Evolutionary conservation across 306 rosid species (phyloP).

Genomic region (Fragaria nilgerrensis): DNA sequence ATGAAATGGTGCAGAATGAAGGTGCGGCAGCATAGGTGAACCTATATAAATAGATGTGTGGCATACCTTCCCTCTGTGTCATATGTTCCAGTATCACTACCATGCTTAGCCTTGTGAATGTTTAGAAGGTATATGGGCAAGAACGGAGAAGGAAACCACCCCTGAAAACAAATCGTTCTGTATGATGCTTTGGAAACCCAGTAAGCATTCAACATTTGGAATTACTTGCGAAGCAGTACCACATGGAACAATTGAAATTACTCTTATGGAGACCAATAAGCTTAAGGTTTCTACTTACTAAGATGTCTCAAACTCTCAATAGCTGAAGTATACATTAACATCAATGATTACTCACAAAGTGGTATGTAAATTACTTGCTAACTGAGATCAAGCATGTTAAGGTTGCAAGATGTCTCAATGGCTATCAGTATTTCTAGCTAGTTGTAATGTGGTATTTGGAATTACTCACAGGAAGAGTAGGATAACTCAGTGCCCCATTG

Average conservation of each 20-base stretch:
- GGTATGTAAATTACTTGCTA: not conserved
- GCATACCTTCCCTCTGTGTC: conserved; percentile 87
- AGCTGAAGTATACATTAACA: not conserved
- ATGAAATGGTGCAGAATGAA: not conserved
- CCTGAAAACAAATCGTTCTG: conserved; percentile 23
- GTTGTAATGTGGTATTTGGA: not conserved
- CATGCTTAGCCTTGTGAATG: conserved; percentile 72
- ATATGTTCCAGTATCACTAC: conserved; percentile 76
- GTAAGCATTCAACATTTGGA: not conserved
- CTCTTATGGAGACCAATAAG: not conserved
- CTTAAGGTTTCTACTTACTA: not conserved
- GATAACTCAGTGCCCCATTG: conserved; percentile 51
- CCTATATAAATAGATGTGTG: not conserved
- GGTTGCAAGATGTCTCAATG: not conserved
- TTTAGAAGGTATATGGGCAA: conserved; percentile 68
- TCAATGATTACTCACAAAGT: not conserved
- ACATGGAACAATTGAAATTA: not conserved
- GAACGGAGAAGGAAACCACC: conserved; percentile 77
- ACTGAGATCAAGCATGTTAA: not conserved
- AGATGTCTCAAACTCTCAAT: not conserved
- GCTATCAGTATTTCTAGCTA: not conserved
- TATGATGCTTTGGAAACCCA: not conserved
- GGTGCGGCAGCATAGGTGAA: not conserved
- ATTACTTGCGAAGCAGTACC: not conserved
- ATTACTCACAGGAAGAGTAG: conserved; percentile 69